Evolutionary conservation across 768 basidiomycete species (phyloP).

Genomic region (Russula olivacea): DNA sequence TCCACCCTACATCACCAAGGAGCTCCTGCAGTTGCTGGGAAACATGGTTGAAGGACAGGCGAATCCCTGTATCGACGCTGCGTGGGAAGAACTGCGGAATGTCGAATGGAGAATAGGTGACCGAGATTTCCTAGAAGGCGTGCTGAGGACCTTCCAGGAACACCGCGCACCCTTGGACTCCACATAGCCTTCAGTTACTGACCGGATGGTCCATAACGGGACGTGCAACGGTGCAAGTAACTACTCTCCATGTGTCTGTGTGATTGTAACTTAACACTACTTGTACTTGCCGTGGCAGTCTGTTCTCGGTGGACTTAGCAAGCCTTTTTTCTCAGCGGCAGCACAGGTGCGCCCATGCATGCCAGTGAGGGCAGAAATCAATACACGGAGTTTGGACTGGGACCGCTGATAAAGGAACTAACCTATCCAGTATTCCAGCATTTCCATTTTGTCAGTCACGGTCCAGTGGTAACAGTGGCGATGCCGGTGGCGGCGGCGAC

Average conservation of each 20-base stretch:
- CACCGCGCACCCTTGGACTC: not conserved
- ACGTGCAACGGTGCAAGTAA: not conserved
- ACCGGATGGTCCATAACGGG: not conserved
- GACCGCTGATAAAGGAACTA: not conserved
- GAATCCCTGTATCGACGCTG: not conserved
- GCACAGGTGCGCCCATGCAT: not conserved
- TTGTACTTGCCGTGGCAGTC: not conserved
- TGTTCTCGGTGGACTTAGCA: not conserved
- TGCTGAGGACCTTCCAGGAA: not conserved
- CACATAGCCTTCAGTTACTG: not conserved
- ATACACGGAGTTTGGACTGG: not conserved
- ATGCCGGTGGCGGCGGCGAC: too few species aligned
- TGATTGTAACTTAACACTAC: not conserved
- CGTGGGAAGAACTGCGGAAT: not conserved
- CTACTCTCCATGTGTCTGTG: not conserved
- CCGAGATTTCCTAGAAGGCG: not conserved
- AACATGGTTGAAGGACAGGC: not conserved
- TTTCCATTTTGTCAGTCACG: not conserved
- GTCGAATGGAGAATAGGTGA: not conserved
- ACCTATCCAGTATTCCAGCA: not conserved
- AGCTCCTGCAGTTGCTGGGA: not conserved
- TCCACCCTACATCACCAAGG: conserved; percentile 1
- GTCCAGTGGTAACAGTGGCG: not conserved
- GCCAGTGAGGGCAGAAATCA: not conserved
- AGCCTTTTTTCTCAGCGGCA: not conserved